Base-by-base conservation (phyloP, 2,329 filamentous ascomycete genomes). In the Rosellinia necatrix region DNA sequence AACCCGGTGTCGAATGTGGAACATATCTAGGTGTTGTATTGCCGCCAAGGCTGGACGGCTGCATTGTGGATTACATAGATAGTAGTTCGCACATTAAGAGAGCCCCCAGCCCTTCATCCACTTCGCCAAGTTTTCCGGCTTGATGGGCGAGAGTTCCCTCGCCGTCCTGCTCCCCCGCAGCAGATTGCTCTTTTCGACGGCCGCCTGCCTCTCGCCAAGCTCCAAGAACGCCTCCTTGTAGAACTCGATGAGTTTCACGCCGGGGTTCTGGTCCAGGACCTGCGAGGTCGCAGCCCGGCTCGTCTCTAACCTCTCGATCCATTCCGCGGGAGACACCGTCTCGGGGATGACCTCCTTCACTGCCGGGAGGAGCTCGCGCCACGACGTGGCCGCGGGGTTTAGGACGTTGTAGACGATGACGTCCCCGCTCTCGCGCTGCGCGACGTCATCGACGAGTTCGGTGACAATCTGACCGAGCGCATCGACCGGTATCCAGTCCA, bases 401-500 rank as follows among this genome's bases (percentile, higher is more conserved):
- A 59, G 9, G 29, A 63, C 43, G n/a, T 63, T 63, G 35, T 58
- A 63, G 2, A 61, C 59, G 3, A 53, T 9, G 38, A 13, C 17
- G 4, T n/a, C 40, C 3, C 46, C 48, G 15, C 13, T n/a, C 17
- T 21, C 43, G 12, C 32, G 50, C 44, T 13, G 42, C 24, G 44
- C 38, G 3, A 60, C 51, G 3, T 59, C 54, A 19, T 61, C 61
- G 6, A 66, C 44, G 7, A 70, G 60, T 30, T 70, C 66, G 17
- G 58, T 50, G 2, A 67, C 57, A 19, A 69, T 64, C 30, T 49
- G 49, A 2, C 61, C 62, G 8, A 70, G 59, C 44, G 58, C 58
- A 22, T 70, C 66, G 1, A 69, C 68, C 0, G 68, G 68, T 15
- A 67, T 58, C 66, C 66, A 70, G 32, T 70, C 65, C n/a, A 69